These are phyloP conservation scores for Colletotrichum sp. DNA, from an alignment of 2,329 filamentous ascomycete genomes.

Conservation along the genomic window DNA sequence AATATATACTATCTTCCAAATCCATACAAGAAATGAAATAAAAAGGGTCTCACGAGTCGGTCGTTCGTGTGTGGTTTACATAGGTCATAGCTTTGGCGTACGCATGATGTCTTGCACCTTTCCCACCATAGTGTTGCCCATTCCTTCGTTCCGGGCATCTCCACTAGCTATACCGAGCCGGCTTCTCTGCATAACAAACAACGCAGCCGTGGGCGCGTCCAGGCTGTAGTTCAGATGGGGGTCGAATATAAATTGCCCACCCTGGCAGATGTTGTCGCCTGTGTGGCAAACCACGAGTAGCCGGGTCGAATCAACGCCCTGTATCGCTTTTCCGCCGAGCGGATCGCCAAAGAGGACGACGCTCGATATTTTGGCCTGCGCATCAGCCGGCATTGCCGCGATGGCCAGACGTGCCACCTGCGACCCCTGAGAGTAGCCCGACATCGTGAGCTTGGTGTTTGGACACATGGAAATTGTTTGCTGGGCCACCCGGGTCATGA, in stretches of 20 bases:
- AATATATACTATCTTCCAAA: neutral
- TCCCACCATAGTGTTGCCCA: constrained; percentile 22
- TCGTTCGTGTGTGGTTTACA: neutral
- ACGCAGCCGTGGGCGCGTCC: constrained; percentile 21
- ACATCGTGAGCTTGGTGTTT: constrained; percentile 27
- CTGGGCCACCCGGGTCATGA: constrained; percentile 37
- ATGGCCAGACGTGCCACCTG: constrained; percentile 31
- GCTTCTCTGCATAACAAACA: constrained; percentile 27
- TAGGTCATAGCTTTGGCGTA: neutral
- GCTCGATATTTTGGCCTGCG: constrained; percentile 25
- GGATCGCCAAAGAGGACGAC: constrained; percentile 37
- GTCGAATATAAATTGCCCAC: constrained; percentile 3
- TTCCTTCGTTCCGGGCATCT: constrained; percentile 27
- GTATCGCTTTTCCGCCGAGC: constrained; percentile 22
- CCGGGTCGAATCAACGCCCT: constrained; percentile 24
- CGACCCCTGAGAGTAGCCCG: constrained; percentile 33
- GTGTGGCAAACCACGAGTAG: constrained; percentile 29
- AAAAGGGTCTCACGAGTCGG: neutral
- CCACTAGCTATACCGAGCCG: constrained; percentile 26
- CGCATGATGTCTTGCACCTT: constrained; percentile 18
- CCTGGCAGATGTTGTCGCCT: constrained; percentile 33
- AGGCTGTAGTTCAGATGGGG: constrained; percentile 21
- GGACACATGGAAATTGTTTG: constrained; percentile 32
- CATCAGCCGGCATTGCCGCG: constrained; percentile 23
- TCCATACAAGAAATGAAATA: neutral